phyloP scores from a whole-genome alignment of 2,329 filamentous ascomycete species.

The Lasiodiplodia citricola region DNA sequence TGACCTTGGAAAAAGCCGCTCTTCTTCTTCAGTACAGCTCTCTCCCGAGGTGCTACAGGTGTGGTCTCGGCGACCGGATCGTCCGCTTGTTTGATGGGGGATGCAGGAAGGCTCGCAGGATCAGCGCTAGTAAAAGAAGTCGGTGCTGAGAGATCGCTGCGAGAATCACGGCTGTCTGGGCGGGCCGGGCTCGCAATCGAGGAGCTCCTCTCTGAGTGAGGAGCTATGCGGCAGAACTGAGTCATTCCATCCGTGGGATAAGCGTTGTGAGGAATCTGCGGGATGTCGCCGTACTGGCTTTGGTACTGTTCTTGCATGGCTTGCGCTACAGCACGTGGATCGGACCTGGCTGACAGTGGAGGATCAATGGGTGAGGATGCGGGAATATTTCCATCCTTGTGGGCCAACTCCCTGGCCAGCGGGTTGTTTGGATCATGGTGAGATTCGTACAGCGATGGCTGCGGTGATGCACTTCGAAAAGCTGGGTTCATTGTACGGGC shows the following conservation, averaged over 20 bases:
- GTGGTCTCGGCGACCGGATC: constrained; percentile 38
- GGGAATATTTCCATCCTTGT: constrained; percentile 39
- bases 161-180: constrained; percentile 83
- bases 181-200: constrained; percentile 68
- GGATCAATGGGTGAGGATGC: constrained; percentile 7
- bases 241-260: constrained; percentile 97
- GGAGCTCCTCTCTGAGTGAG: constrained; percentile 72
- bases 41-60: constrained; percentile 64
- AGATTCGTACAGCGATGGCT: constrained; percentile 90
- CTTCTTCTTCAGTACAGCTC: constrained; percentile 67
- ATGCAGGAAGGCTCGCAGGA: constrained; percentile 72
- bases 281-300: constrained; percentile 67
- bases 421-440: constrained; percentile 84
- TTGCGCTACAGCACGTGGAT: constrained; percentile 41
- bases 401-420: constrained; percentile 72
- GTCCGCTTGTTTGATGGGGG: constrained; percentile 68
- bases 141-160: constrained; percentile 88
- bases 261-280: constrained; percentile 83
- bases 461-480: constrained; percentile 93
- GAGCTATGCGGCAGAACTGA: constrained; percentile 85
- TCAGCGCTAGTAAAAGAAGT: constrained; percentile 90
- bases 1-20: constrained; percentile 94
- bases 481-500: constrained; percentile 93
- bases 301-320: constrained; percentile 46
- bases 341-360: constrained; percentile 31